Evolutionary conservation across 768 basidiomycete species (phyloP).

Genomic region (Mycena galericulata): DNA sequence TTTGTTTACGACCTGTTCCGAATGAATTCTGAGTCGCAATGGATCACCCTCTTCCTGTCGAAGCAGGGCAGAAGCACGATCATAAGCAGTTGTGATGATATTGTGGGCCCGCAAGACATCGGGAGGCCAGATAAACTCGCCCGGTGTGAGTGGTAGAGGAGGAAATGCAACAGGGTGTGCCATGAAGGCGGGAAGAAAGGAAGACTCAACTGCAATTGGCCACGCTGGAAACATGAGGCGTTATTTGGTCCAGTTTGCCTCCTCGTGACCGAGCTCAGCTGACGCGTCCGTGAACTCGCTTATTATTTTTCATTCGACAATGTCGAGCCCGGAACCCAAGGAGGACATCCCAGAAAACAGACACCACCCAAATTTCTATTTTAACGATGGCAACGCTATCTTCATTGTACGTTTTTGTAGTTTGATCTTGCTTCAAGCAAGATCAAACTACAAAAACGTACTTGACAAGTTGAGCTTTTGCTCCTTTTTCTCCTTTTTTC

Average conservation of each 20-base stretch:
- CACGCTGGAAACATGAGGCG: no score
- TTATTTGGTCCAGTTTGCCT: no score
- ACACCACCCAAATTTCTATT: constrained; percentile 11
- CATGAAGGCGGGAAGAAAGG: background rate
- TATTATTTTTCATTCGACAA: background rate
- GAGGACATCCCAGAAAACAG: background rate
- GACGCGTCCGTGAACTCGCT: no score
- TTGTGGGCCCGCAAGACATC: constrained; percentile 18
- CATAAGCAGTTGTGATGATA: constrained; percentile 8
- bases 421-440: background rate
- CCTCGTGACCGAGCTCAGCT: no score
- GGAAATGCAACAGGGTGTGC: constrained; percentile 18
- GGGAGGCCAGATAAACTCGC: constrained; percentile 15
- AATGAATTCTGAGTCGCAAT: background rate
- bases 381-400: background rate
- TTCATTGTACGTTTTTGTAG: background rate
- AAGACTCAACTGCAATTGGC: no score
- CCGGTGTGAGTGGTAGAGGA: constrained; percentile 10
- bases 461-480: no score
- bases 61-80: background rate
- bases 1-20: background rate
- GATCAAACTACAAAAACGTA: no score
- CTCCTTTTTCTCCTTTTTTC: no score
- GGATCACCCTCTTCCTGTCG: constrained; percentile 1
- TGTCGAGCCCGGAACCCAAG: background rate